These are phyloP conservation scores for Beauveria sp. DNA, from an alignment of 2,329 filamentous ascomycete genomes.

Conservation along the genomic window DNA sequence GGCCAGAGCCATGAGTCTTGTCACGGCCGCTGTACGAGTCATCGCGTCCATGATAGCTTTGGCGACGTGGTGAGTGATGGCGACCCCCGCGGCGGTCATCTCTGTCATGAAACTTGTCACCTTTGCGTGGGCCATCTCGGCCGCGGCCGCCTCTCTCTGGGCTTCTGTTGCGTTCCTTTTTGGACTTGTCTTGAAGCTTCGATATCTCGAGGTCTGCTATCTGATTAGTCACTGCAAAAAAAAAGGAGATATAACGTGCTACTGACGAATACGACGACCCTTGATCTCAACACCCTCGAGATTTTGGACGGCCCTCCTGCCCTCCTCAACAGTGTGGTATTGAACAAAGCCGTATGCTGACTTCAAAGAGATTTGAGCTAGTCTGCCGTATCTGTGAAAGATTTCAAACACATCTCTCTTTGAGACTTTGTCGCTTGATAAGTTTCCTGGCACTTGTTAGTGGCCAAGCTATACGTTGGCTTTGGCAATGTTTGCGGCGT, in stretches of 20 bases:
- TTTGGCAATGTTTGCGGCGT: slow-evolving; percentile 28
- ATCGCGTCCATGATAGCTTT: slow-evolving; percentile 54
- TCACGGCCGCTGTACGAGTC: slow-evolving; percentile 49
- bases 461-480: slow-evolving; percentile 17
- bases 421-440: slow-evolving; percentile 86
- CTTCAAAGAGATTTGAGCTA: slow-evolving; percentile 94
- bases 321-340: slow-evolving; percentile 71
- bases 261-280: slow-evolving; percentile 89
- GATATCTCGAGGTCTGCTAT: slow-evolving; percentile 76
- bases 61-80: slow-evolving; percentile 50
- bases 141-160: slow-evolving; percentile 46
- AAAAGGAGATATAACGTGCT: not conserved
- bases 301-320: slow-evolving; percentile 62
- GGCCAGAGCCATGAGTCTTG: slow-evolving; percentile 34
- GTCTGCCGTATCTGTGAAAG: slow-evolving; percentile 75
- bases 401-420: slow-evolving; percentile 91
- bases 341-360: slow-evolving; percentile 96
- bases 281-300: slow-evolving; percentile 77
- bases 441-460: slow-evolving; percentile 58
- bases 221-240: slow-evolving; percentile 21
- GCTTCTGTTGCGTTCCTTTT: slow-evolving; percentile 52
- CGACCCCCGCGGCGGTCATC: slow-evolving; percentile 61
- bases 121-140: slow-evolving; percentile 24
- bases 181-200: slow-evolving; percentile 70
- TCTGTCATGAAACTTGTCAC: slow-evolving; percentile 39